Evolutionary conservation across 225 moss, liverwort and hornwort species (phyloP), one percentile per base, ranked within the genome.

Genomic region (Marchantia paleacea): DNA sequence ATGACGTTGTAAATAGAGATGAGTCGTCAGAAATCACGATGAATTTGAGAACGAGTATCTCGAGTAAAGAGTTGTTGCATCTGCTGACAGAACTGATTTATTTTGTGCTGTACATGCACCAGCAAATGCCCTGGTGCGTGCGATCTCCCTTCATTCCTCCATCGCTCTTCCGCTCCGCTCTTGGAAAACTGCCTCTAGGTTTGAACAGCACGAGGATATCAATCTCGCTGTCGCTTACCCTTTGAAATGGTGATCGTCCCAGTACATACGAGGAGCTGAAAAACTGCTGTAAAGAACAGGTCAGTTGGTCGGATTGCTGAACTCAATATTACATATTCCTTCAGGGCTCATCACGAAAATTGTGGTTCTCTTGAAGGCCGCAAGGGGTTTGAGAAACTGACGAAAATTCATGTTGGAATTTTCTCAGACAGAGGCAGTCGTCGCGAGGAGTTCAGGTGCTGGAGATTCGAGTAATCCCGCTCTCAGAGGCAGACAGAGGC

Each of bases 31-130:
- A 55, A 12, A 81, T 81, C 65, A 67, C 25, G 52, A 30, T 81
- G 53, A 75, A 68, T 29, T 55, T 75, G 7, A 52, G 75, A 55
- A 66, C 75, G n/a, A 75, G 63, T 8, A 25, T 81, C 50, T 54
- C 66, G 7, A 66, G 55, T 2, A 51, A 30, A 51, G 58, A 71
- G 48, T 72, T 82, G 50, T 55, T 82, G 77, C 77, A 77, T 76
- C 57, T 77, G 71, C 53, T 82, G 48, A 70, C 51, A 24, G 82
- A 82, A 13, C 52, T 82, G 47, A 76, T 82, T 18, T 77, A 76
- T 61, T 76, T 82, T 61, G 69, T 82, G 25, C 82, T 82, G 7
- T 82, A 82, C 71, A 82, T 82, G 82, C 77, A 82, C 69, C 82
- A 82, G 61, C 82, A 76, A 70, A 82, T 82, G 64, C 82, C 82